Base-by-base conservation (phyloP, 371 early-diverging fungal genomes). In the Smittium culicis region DNA sequence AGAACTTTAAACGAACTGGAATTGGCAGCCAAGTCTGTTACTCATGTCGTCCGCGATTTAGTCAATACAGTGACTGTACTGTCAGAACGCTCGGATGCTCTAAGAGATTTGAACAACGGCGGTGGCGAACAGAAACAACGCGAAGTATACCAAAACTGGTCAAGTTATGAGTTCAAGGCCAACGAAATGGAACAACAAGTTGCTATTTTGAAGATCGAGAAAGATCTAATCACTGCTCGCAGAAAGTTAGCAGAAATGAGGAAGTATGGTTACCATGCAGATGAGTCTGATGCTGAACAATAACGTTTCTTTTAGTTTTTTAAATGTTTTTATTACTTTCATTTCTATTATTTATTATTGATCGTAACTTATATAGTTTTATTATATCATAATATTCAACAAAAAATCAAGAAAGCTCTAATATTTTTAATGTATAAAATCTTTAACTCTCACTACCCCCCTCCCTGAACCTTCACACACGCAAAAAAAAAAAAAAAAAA, bases 171-270 rank as follows among this genome's bases (percentile, higher is more conserved):
- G 76, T 90, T 90, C 75, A 96, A 95, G 82, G 87, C 89, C 66
- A 83, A 85, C 71, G 96, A 96, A 79, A 96, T 96, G 96, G 92
- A 94, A 71, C 94, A 94, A 77, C 97, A 98, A 79, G 97, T 96
- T 54, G 83, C 86, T 79, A 94, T 98, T 62, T 79, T 96, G 67
- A 91, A 92, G 74, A 80, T 96, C 54, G 97, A 96, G 78, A 90
- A 94, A 73, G 90, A 91, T 69, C 79, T 98, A 69, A 82, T 82
- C 20, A 81, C 85, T 66, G 96, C 97, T 35, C 77, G 96, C 64
- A 83, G 88, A 66, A 83, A 87, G 55, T 77, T 96, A 56, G 95
- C 91, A 16, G 94, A 93, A 78, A 92, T 96, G 87, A 83, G 96
- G 65, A 89, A 89, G 77, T 77, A 79, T 63, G 80, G 83, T 1